A percentile compares a stretch with the other conserved stretches of the same genome.
phyloP scores from a whole-genome alignment of 1,284 basidiomycete species.

The Microbotryomycetes sp. region DNA sequence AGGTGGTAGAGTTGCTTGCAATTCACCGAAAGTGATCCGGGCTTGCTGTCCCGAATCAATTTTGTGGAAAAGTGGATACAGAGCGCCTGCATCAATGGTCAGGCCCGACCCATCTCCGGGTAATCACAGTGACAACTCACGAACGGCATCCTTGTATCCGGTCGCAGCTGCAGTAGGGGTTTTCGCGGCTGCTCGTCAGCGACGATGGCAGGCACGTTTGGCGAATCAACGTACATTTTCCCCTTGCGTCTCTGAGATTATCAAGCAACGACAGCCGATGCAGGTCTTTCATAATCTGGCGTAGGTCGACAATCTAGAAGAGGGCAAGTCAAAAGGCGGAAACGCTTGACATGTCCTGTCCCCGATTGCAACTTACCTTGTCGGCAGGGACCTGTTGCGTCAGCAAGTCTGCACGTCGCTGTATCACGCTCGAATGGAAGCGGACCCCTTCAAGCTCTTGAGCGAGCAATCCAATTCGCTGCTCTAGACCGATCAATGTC shows the following conservation, averaged over 20 bases:
- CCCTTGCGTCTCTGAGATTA: neutral
- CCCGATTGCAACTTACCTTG: neutral
- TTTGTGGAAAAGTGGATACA: conserved; percentile 24
- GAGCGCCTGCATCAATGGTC: neutral
- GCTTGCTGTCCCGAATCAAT: conserved; percentile 4
- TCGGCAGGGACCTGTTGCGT: neutral
- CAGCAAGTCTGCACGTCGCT: neutral
- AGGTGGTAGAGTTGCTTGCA: conserved; percentile 11
- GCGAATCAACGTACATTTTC: conserved; percentile 4
- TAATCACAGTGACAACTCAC: no score
- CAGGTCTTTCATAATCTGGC: conserved; percentile 20
- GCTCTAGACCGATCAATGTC: no score
- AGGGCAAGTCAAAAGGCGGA: neutral
- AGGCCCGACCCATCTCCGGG: no score
- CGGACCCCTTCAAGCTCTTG: neutral
- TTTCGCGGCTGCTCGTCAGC: neutral
- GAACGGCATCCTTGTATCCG: conserved; percentile 26
- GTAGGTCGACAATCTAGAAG: conserved; percentile 8
- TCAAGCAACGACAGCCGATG: conserved; percentile 23
- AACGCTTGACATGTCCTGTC: neutral
- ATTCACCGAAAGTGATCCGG: conserved; percentile 8
- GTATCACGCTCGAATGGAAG: neutral
- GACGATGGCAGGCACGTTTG: no score
- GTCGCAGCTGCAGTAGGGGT: conserved; percentile 4
- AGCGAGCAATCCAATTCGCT: no score